Conservation (phyloP, 306 rosid genomes). For the Cicer yamashitae region DNA sequence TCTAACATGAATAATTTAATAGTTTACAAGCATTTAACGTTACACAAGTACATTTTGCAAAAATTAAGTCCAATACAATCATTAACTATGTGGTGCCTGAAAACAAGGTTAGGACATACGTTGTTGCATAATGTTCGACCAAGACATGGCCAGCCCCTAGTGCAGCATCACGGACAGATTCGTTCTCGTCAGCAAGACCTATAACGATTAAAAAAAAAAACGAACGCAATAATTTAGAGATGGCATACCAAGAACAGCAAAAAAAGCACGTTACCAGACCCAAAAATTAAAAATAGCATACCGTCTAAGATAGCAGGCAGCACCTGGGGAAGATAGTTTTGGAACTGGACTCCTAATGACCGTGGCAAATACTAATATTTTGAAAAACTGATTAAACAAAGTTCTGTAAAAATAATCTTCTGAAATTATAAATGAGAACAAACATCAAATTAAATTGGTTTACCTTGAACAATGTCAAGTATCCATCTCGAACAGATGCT, state of each 20-base stretch:
- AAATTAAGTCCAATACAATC: not conserved
- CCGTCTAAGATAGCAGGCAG: slow-evolving; percentile 96
- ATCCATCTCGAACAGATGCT: slow-evolving; percentile 96
- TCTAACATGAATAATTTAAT: slow-evolving; percentile 9
- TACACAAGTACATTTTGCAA: not conserved
- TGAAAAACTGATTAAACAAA: slow-evolving; percentile 36
- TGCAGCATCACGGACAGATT: slow-evolving; percentile 98
- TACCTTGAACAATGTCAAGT: slow-evolving; percentile 95
- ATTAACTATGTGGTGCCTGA: slow-evolving; percentile 14
- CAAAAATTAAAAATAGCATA: slow-evolving; percentile 39
- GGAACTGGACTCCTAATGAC: slow-evolving; percentile 89
- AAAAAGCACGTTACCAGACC: not conserved
- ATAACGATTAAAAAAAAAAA: slow-evolving; percentile 1
- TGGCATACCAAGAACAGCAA: slow-evolving; percentile 15
- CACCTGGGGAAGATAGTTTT: slow-evolving; percentile 89
- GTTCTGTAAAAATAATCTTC: slow-evolving; percentile 15
- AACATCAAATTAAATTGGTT: slow-evolving; percentile 20
- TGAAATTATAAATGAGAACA: not conserved
- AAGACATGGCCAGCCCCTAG: slow-evolving; percentile 97
- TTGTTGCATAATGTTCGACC: slow-evolving; percentile 95
- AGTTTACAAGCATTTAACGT: slow-evolving; percentile 1
- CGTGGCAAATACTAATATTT: slow-evolving; percentile 81
- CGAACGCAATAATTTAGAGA: not conserved
- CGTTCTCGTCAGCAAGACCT: slow-evolving; percentile 99
- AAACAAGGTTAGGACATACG: slow-evolving; percentile 62